Conservation (phyloP, 768 basidiomycete species). For the Russula sp. region DNA sequence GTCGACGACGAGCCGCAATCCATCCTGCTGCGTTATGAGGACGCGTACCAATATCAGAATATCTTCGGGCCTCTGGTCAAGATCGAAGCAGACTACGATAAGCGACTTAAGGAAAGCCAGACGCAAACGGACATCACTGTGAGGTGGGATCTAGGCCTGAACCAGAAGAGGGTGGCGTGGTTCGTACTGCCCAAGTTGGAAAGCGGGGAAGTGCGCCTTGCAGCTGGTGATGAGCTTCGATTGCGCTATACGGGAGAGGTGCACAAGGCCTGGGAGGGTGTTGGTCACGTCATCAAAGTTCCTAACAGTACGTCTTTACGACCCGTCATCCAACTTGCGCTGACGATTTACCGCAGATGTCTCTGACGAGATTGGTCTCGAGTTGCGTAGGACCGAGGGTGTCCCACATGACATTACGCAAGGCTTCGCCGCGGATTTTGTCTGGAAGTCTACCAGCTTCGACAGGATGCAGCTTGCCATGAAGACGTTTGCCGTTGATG, state of each 20-base stretch:
- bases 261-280: constrained; percentile 94
- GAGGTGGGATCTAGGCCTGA: constrained; percentile 95
- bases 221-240: constrained; percentile 93
- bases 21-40: constrained; percentile 87
- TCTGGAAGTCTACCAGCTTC: constrained; percentile 99
- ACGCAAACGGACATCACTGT: constrained; percentile 96
- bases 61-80: constrained; percentile 99
- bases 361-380: constrained; percentile 95
- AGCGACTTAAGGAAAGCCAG: constrained; percentile 95
- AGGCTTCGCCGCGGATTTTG: constrained; percentile 96
- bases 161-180: constrained; percentile 99
- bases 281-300: constrained; percentile 97
- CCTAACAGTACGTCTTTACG: constrained; percentile 76
- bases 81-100: constrained; percentile 99
- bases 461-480: constrained; percentile 99
- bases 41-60: constrained; percentile 99
- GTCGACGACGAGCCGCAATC: constrained; percentile 97
- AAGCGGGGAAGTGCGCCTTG: constrained; percentile 94
- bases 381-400: constrained; percentile 83
- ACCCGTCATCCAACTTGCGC: constrained; percentile 8
- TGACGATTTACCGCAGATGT: constrained; percentile 55
- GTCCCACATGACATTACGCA: constrained; percentile 93
- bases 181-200: constrained; percentile 94
- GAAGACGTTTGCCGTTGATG: constrained; percentile 99
- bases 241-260: constrained; percentile 84